Percentiles rank a stretch among this genome's conserved stretches.
Evolutionary conservation across 2,329 filamentous ascomycete genomes (phyloP).

Genomic region (Pyricularia grisea): DNA sequence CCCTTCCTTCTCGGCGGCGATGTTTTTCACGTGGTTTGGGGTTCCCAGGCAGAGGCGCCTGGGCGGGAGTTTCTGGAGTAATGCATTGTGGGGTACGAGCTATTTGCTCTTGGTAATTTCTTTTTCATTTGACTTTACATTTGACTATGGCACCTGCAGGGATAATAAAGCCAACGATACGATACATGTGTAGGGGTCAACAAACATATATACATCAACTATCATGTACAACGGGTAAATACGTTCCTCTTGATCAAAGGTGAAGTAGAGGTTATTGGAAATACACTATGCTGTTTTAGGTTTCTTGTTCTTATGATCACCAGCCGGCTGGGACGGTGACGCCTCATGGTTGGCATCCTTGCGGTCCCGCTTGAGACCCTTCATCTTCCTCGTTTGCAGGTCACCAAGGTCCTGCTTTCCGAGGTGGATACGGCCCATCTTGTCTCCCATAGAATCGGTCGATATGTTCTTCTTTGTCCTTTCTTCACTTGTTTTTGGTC

Average conservation of each 20-base stretch:
- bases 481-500: slow-evolving; percentile 65
- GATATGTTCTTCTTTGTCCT: slow-evolving; percentile 93
- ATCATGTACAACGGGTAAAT: background rate
- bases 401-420: slow-evolving; percentile 80
- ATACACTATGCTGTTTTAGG: background rate
- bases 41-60: background rate
- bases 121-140: background rate
- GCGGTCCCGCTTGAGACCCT: slow-evolving; percentile 82
- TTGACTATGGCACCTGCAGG: background rate
- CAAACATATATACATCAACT: background rate
- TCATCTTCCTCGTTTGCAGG: slow-evolving; percentile 98
- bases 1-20: background rate
- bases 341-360: slow-evolving; percentile 37
- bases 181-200: background rate
- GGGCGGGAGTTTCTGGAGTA: background rate
- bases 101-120: background rate
- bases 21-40: background rate
- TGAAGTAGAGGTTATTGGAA: background rate
- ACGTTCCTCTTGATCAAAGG: background rate
- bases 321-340: background rate
- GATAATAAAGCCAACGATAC: background rate
- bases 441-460: slow-evolving; percentile 88
- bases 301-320: background rate
- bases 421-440: slow-evolving; percentile 86
- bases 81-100: background rate